phyloP scores from a whole-genome alignment of 2,329 filamentous ascomycete species.

The Hymenoscyphus fraxineus region DNA sequence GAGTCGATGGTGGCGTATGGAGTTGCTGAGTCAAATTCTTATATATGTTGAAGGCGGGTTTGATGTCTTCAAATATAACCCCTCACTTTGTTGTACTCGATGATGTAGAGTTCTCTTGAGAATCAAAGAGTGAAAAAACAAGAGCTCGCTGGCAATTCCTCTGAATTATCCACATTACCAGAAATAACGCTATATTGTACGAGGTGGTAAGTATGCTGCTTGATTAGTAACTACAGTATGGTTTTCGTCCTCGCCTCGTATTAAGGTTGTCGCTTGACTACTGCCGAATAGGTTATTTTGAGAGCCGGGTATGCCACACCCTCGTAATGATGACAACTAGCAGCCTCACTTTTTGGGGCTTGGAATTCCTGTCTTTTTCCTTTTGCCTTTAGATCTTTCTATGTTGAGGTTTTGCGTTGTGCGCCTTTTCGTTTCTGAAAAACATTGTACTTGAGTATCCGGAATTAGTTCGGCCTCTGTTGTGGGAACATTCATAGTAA shows the following conservation, averaged over 20 bases:
- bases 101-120: neutral
- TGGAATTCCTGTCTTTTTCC: neutral
- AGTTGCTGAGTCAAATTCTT: neutral
- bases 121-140: neutral
- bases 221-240: conserved; percentile 1
- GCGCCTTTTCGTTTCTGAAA: too few species aligned
- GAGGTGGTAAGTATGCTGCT: neutral
- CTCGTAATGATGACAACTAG: neutral
- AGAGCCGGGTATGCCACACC: neutral
- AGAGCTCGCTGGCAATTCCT: too few species aligned
- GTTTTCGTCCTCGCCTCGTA: neutral
- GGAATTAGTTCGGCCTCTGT: too few species aligned
- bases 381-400: neutral
- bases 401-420: too few species aligned
- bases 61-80: too few species aligned
- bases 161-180: neutral
- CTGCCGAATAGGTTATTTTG: neutral
- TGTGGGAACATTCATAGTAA: too few species aligned
- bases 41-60: neutral
- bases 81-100: neutral
- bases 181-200: neutral
- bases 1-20: neutral
- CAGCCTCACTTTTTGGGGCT: neutral
- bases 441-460: too few species aligned
- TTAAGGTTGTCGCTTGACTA: neutral